Percentiles rank a stretch among this genome's conserved stretches.
Conservation (phyloP, 257 asterid genomes). For the Anisodus tanguticus region DNA sequence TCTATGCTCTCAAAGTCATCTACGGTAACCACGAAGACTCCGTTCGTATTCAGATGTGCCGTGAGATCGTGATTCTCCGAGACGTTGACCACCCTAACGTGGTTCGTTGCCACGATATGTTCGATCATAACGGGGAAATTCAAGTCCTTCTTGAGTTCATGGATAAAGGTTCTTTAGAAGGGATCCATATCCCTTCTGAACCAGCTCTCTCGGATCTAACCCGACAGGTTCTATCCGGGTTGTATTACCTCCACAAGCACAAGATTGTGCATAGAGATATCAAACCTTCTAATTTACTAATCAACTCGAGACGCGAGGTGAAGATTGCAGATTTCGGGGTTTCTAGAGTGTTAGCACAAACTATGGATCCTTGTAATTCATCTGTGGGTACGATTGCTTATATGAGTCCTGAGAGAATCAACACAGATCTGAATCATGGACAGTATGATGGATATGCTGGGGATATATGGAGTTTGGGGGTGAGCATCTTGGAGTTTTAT, state of each 20-base stretch:
- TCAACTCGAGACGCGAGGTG: constrained; percentile 59
- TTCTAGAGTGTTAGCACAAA: constrained; percentile 72
- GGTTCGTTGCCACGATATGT: constrained; percentile 72
- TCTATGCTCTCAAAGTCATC: constrained; percentile 80
- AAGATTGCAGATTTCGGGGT: constrained; percentile 91
- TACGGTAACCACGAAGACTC: constrained; percentile 86
- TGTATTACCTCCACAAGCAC: constrained; percentile 72
- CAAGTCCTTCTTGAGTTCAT: constrained; percentile 79
- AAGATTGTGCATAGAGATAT: constrained; percentile 89
- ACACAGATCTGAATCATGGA: constrained; percentile 91
- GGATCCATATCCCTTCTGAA: constrained; percentile 60
- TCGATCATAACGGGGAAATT: constrained; percentile 81
- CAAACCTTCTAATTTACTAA: constrained; percentile 76
- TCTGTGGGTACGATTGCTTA: constrained; percentile 92
- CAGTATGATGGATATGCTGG: constrained; percentile 84
- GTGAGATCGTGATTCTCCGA: constrained; percentile 91
- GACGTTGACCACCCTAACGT: constrained; percentile 82
- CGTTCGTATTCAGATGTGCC: constrained; percentile 76
- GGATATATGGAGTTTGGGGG: constrained; percentile 92
- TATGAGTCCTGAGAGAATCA: constrained; percentile 90
- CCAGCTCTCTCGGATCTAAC: constrained; percentile 68
- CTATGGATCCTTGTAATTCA: constrained; percentile 91
- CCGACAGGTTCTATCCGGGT: constrained; percentile 72
- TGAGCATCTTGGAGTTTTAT: constrained; percentile 83
- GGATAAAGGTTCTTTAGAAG: constrained; percentile 84